Conservation (phyloP, 2,329 filamentous ascomycete genomes). For the Bertia moriformis region DNA sequence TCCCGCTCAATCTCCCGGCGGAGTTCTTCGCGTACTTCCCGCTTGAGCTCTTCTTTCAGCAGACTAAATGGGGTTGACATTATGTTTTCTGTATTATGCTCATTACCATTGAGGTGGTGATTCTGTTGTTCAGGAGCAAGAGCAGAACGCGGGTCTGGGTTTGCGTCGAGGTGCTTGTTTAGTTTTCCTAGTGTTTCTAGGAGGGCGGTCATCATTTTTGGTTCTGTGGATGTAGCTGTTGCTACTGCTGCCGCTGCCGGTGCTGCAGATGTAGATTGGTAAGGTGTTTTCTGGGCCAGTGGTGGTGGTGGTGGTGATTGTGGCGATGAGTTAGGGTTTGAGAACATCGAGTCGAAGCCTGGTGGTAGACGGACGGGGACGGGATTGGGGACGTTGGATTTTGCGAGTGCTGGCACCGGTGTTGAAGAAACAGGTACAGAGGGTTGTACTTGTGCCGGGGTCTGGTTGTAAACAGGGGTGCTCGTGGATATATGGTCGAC, state of each 20-base stretch:
- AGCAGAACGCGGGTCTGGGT: background rate
- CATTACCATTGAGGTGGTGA: background rate
- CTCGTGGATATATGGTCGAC: no score
- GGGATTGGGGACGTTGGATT: conserved; percentile 1
- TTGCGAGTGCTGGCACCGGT: background rate
- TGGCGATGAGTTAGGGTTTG: conserved; percentile 4
- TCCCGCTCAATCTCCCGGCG: conserved; percentile 15
- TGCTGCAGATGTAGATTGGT: no score
- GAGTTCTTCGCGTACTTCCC: conserved; percentile 14
- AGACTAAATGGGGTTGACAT: background rate
- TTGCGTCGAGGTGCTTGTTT: background rate
- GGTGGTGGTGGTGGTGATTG: background rate
- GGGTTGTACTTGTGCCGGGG: background rate
- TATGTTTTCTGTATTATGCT: background rate
- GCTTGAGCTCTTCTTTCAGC: conserved; percentile 4
- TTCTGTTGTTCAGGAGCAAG: no score
- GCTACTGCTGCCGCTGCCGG: background rate
- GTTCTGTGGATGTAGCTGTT: background rate
- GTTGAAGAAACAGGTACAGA: background rate
- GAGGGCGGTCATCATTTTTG: background rate
- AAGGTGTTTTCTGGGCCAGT: no score
- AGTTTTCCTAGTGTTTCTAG: background rate
- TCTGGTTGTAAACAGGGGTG: background rate
- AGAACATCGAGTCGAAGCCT: conserved; percentile 22
- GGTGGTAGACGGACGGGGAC: conserved; percentile 14